A percentile compares a stretch with the other conserved stretches of the same genome.
phyloP scores from a whole-genome alignment of 2,329 filamentous ascomycete species.

The Arthrobotrys pseudoclavata region DNA sequence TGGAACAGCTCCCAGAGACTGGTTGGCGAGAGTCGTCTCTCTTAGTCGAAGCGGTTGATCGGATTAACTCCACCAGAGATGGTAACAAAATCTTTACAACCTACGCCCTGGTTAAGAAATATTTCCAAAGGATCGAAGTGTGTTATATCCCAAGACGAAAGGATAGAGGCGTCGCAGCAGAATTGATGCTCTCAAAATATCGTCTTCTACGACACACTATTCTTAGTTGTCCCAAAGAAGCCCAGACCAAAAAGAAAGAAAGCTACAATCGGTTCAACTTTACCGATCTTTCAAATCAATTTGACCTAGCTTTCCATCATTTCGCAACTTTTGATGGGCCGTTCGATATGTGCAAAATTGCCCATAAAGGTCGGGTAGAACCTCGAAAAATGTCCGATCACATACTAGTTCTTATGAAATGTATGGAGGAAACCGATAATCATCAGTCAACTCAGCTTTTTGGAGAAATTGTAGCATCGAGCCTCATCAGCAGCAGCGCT shows the following conservation, averaged over 20 bases:
- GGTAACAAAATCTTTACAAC: neutral
- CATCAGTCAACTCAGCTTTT: neutral
- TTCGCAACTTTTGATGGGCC: conserved; percentile 15
- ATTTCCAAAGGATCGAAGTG: conserved; percentile 10
- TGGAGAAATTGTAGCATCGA: conserved; percentile 1
- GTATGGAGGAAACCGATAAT: conserved; percentile 10
- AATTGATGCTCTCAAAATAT: neutral
- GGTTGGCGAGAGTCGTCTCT: conserved; percentile 4
- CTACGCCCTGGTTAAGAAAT: conserved; percentile 4
- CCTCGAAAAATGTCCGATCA: conserved; percentile 8
- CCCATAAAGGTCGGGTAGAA: neutral
- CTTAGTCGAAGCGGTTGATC: neutral
- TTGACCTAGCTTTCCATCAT: conserved; percentile 15
- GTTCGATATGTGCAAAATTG: conserved; percentile 15
- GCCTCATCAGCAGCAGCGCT: neutral
- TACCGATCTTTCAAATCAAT: conserved; percentile 10
- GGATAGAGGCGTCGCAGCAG: neutral
- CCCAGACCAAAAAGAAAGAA: neutral
- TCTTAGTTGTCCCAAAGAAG: neutral
- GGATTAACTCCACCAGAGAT: neutral
- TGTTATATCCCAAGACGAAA: neutral
- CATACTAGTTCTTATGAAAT: conserved; percentile 2
- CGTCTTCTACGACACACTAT: neutral
- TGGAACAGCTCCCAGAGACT: neutral
- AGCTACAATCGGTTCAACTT: conserved; percentile 3